Evolutionary conservation across 2,329 filamentous ascomycete species (phyloP).

Genomic region (Alternaria ventricosa): DNA sequence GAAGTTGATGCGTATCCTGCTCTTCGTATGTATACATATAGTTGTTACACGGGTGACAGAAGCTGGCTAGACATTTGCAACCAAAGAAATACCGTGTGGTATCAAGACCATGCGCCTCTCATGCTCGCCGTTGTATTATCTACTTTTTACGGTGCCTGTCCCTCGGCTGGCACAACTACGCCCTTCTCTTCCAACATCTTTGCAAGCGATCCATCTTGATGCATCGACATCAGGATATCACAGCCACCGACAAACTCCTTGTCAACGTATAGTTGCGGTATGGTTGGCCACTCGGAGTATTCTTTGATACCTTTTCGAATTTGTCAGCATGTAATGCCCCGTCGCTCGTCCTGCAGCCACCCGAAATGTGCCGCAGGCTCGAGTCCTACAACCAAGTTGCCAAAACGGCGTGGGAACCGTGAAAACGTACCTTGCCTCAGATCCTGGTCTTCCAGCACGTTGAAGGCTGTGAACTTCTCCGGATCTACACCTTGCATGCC

Average conservation of each 20-base stretch:
- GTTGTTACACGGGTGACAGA: conserved; percentile 2
- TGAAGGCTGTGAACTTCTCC: conserved; percentile 95
- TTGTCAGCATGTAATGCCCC: conserved; percentile 18
- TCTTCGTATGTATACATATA: conserved; percentile 3
- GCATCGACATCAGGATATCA: conserved; percentile 96
- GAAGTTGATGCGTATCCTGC: background rate
- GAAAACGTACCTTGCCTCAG: conserved; percentile 71
- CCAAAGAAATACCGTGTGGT: background rate
- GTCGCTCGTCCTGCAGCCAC: background rate
- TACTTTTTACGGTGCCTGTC: conserved; percentile 25
- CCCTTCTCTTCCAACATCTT: conserved; percentile 92
- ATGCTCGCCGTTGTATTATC: background rate
- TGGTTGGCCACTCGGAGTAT: conserved; percentile 98
- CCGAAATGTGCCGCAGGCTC: background rate
- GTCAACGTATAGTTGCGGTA: conserved; percentile 93
- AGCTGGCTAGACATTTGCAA: background rate
- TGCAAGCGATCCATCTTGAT: conserved; percentile 91
- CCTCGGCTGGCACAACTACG: conserved; percentile 69
- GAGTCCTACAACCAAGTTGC: background rate
- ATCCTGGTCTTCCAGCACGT: conserved; percentile 91
- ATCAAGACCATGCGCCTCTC: background rate
- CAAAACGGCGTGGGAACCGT: background rate
- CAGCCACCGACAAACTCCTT: conserved; percentile 98
- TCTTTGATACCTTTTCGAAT: conserved; percentile 83
- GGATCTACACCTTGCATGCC: conserved; percentile 95